phyloP scores from a whole-genome alignment of 768 basidiomycete species.

The Mycena indigotica region DNA sequence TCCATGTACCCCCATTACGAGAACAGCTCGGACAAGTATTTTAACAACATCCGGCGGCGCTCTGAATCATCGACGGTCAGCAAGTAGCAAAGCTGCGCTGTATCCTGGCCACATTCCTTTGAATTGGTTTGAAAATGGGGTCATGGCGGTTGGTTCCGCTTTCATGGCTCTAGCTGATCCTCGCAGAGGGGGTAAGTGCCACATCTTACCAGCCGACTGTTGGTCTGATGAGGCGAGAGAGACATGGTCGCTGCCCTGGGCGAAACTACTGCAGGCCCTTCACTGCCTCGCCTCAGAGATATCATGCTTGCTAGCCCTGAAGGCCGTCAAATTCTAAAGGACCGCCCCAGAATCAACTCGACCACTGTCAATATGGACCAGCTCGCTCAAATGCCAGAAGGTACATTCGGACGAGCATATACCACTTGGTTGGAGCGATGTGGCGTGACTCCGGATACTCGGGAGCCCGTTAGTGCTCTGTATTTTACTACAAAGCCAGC shows the following conservation, averaged over 20 bases:
- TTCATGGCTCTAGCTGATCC: constrained; percentile 82
- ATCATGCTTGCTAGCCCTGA: constrained; percentile 77
- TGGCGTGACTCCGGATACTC: constrained; percentile 89
- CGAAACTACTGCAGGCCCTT: constrained; percentile 85
- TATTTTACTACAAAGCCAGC: neutral
- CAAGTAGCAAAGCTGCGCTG: constrained; percentile 42
- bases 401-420: constrained; percentile 86
- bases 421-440: constrained; percentile 87
- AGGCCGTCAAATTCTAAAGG: constrained; percentile 81
- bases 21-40: neutral
- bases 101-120: constrained; percentile 85
- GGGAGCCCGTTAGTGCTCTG: constrained; percentile 69
- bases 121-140: constrained; percentile 77
- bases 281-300: constrained; percentile 75
- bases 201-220: constrained; percentile 5
- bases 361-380: constrained; percentile 70
- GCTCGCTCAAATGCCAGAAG: constrained; percentile 68
- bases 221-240: constrained; percentile 33
- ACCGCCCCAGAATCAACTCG: constrained; percentile 81
- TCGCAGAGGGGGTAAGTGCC: constrained; percentile 81
- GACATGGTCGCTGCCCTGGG: constrained; percentile 96
- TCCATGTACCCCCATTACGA: neutral
- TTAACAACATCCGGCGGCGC: neutral
- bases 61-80: constrained; percentile 19
- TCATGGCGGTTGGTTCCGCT: constrained; percentile 86